Evolutionary conservation across 805 yeast species (phyloP), one percentile per base, ranked within the genome.

Genomic region (Hyphopichia homilentoma): DNA sequence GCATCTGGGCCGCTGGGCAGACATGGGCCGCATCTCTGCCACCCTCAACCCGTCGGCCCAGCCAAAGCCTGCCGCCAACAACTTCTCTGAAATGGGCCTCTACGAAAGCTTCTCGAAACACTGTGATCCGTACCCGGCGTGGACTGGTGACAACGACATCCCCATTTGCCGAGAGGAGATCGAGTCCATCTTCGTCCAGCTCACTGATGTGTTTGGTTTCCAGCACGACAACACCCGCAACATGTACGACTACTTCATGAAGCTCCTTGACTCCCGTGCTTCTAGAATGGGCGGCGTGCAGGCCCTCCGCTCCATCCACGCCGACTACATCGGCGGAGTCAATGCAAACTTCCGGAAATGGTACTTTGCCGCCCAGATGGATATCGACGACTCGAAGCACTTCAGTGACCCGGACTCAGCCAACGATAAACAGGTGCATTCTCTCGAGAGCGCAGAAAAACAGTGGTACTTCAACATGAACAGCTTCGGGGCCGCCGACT

Each of bases 361-460:
- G 93, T 82, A 80, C 46, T 80, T 84, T 58, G 86, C 87, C 1
- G 75, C 85, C 3, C 77, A 74, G 39, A 64, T 82, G 61, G 88
- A 83, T 57, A 53, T 74, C 22, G 77, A 74, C 35, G 81, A 77
- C 41, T 53, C 68, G 1, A 36, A 59, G 36, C 73, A 72, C 2
- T 61, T 57, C 36, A 52, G 43, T 2, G 50, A 62, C 34, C 32
- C 51, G 29, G 54, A 45, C 35, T n/a, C 52, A 54, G 21, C 52
- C 41, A 13, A 33, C 48, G 1, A 34, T 31, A 23, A 41, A 41
- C 16, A 40, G 36, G 14, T 15, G 27, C 26, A 32, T 41, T 21
- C 27, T 38, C 16, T 17, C 67, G 11, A 61, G 20, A 70, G 72
- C 25, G 64, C 76, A 2, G 74, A 75, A 42, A 51, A 48, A 25